These are phyloP conservation scores for Kondoa subrosea DNA, from an alignment of 768 basidiomycete genomes.

Conservation along the genomic window DNA sequence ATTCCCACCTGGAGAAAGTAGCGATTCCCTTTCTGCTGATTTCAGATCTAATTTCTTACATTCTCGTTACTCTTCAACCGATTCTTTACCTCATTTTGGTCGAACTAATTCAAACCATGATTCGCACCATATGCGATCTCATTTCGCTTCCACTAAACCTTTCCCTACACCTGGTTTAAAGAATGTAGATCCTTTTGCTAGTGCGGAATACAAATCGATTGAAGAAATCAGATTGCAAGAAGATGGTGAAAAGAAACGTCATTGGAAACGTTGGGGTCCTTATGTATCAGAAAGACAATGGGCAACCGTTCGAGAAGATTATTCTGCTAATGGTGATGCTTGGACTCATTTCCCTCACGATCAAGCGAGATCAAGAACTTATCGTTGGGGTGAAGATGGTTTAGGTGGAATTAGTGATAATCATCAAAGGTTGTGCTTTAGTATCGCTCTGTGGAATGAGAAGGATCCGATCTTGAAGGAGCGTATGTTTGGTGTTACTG, in stretches of 20 bases:
- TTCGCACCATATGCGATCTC: not conserved
- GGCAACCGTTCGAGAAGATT: conserved; percentile 90
- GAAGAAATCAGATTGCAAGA: conserved; percentile 64
- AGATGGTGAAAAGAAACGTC: conserved; percentile 63
- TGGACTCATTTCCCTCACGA: conserved; percentile 93
- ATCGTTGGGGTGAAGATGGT: conserved; percentile 98
- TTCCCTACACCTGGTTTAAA: conserved; percentile 29
- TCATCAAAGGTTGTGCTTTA: conserved; percentile 81
- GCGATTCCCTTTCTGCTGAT: not conserved
- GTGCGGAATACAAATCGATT: conserved; percentile 12
- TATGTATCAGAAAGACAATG: conserved; percentile 95
- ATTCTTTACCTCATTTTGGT: not conserved
- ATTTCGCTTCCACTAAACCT: conserved; percentile 14
- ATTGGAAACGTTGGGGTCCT: conserved; percentile 99
- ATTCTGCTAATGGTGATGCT: conserved; percentile 68
- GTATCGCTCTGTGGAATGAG: conserved; percentile 84
- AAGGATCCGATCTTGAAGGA: conserved; percentile 90
- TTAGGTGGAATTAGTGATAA: conserved; percentile 95
- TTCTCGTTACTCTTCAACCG: not conserved
- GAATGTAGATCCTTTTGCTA: not conserved
- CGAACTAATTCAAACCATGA: not conserved
- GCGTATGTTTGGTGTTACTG: conserved; percentile 85
- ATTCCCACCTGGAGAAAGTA: not conserved
- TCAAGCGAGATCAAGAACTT: conserved; percentile 79
- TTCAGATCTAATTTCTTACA: not conserved